phyloP scores from a whole-genome alignment of 2,329 filamentous ascomycete genomes.

The Nigrospora oryzae region DNA sequence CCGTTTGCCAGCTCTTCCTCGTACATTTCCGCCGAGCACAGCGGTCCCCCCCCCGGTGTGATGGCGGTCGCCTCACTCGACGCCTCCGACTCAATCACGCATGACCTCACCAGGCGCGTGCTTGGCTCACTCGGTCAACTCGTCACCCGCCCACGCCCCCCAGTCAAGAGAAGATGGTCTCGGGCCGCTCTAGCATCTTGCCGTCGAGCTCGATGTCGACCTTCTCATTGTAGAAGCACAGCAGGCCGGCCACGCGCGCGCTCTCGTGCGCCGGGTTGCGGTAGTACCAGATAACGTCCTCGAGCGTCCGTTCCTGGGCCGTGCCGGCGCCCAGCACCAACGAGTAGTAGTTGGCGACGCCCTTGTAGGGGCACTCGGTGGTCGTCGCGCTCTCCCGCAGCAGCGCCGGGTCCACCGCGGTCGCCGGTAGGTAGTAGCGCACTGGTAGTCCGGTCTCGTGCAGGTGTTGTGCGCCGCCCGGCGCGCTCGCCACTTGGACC shows the following conservation, averaged over 20 bases:
- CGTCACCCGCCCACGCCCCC: neutral
- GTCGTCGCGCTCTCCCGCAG: constrained; percentile 40
- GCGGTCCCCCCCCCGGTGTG: too few relatives aligned
- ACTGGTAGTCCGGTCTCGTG: constrained; percentile 51
- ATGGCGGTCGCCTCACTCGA: too few relatives aligned
- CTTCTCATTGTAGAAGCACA: constrained; percentile 64
- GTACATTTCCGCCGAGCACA: too few relatives aligned
- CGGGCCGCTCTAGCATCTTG: constrained; percentile 20
- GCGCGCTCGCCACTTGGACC: constrained; percentile 35
- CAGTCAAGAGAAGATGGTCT: constrained; percentile 12
- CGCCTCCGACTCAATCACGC: too few relatives aligned
- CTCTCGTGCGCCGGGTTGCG: constrained; percentile 47
- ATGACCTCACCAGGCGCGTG: too few relatives aligned
- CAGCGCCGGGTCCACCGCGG: constrained; percentile 33
- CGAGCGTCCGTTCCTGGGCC: constrained; percentile 6
- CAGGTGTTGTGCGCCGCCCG: constrained; percentile 42
- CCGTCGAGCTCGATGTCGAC: constrained; percentile 55
- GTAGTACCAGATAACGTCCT: constrained; percentile 57
- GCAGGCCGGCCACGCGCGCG: constrained; percentile 40
- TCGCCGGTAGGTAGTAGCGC: constrained; percentile 50
- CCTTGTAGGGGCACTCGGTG: constrained; percentile 62
- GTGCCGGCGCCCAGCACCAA: constrained; percentile 28
- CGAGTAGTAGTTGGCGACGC: constrained; percentile 54
- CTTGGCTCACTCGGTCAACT: too few relatives aligned
- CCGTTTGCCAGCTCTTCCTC: too few relatives aligned